Evolutionary conservation across 257 asterid species (phyloP).

Genomic region (Nicotiana attenuata): DNA sequence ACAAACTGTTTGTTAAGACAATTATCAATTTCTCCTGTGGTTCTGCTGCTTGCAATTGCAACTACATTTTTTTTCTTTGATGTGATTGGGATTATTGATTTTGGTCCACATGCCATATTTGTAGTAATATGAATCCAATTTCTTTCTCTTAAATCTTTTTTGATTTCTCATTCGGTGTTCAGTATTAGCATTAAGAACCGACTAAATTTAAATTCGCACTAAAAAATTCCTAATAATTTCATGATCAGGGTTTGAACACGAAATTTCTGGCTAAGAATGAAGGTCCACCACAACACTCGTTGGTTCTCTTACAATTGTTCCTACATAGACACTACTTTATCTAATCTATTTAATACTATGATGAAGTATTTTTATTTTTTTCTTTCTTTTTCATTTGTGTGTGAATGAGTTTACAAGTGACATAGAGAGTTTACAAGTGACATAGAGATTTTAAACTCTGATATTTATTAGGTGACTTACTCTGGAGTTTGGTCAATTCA

Average conservation of each 20-base stretch:
- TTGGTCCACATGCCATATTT: not conserved
- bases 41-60: not conserved
- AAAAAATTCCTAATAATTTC: too few species aligned
- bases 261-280: rapidly evolving
- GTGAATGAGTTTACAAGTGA: not conserved
- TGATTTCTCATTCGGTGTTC: too few species aligned
- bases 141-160: too few species aligned
- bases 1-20: conserved; percentile 6
- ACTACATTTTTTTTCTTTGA: not conserved
- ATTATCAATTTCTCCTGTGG: not conserved
- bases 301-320: not conserved
- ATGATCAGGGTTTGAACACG: rapidly evolving
- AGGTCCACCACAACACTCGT: too few species aligned
- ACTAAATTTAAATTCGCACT: too few species aligned
- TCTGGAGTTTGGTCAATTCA: not conserved
- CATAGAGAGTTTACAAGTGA: not conserved
- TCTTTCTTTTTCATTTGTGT: not conserved
- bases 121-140: not conserved
- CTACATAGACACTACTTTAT: not conserved
- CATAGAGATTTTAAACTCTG: not conserved
- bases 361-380: too few species aligned
- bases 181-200: rapidly evolving
- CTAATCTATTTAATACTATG: not conserved
- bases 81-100: not conserved
- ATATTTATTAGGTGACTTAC: too few species aligned